Conservation (phyloP, 2,329 filamentous ascomycete species). For the Clarireedia sp. region DNA sequence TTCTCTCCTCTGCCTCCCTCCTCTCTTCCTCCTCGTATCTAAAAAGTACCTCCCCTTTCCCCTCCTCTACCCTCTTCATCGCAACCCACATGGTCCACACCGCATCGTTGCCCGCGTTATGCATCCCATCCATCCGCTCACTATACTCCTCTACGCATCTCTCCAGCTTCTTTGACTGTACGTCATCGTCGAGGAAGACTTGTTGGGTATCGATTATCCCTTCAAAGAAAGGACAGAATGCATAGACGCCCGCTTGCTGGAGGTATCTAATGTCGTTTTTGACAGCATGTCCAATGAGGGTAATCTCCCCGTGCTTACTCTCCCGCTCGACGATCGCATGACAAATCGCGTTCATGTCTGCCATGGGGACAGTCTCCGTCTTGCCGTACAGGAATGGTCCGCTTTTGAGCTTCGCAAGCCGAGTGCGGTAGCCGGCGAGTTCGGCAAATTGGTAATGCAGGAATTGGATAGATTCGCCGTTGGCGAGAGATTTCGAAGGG, state of each 20-base stretch:
- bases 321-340: background rate
- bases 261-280: background rate
- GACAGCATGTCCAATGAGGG: background rate
- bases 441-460: background rate
- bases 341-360: background rate
- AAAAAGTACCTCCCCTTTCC: background rate
- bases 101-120: slow-evolving; percentile 4
- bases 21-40: no score
- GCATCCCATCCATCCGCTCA: background rate
- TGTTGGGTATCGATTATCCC: background rate
- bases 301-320: background rate
- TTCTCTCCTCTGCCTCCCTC: no score
- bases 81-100: background rate
- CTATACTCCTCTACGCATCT: background rate
- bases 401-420: background rate
- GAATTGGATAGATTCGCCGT: background rate
- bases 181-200: background rate
- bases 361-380: background rate
- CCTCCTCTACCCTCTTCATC: background rate
- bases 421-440: background rate
- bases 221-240: background rate
- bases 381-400: background rate
- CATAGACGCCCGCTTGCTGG: background rate
- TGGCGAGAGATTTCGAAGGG: background rate
- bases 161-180: background rate